phyloP scores from a whole-genome alignment of 1,284 basidiomycete species.

The Ceratobasidium sp. region DNA sequence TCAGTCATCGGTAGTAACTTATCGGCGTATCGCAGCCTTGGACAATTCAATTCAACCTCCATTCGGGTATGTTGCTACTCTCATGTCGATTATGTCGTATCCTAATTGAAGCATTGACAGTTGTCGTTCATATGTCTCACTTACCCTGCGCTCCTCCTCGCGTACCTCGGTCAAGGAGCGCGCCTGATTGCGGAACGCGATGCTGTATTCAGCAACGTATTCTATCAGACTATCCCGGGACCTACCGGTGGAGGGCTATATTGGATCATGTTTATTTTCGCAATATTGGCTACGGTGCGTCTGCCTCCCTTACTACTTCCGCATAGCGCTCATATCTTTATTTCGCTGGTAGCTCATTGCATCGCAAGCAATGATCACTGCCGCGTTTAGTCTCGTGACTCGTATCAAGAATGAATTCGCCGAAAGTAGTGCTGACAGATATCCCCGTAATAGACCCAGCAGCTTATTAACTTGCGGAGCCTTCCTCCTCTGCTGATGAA shows the following conservation, averaged over 20 bases:
- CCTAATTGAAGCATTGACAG: conserved; percentile 53
- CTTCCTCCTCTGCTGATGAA: conserved; percentile 68
- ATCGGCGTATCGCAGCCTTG: conserved; percentile 62
- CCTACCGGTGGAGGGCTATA: conserved; percentile 65
- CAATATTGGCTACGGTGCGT: conserved; percentile 71
- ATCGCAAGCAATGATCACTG: conserved; percentile 78
- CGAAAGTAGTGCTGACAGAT: neutral
- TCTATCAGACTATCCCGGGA: conserved; percentile 76
- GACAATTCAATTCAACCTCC: conserved; percentile 72
- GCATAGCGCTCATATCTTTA: conserved; percentile 29
- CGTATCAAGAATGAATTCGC: conserved; percentile 45
- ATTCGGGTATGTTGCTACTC: conserved; percentile 61
- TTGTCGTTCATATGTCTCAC: conserved; percentile 67
- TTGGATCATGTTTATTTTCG: conserved; percentile 74
- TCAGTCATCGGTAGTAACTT: neutral
- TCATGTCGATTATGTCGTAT: neutral
- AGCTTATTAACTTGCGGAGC: conserved; percentile 71
- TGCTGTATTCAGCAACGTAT: conserved; percentile 67
- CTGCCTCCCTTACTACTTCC: neutral
- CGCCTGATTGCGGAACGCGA: conserved; percentile 67
- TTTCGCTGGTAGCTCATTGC: conserved; percentile 63
- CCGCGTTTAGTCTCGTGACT: conserved; percentile 68
- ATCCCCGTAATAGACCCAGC: conserved; percentile 62
- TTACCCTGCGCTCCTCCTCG: conserved; percentile 73
- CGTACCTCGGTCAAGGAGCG: conserved; percentile 79